phyloP scores from a whole-genome alignment of 805 yeast genomes.

The Saccharomycopsis sp. region DNA sequence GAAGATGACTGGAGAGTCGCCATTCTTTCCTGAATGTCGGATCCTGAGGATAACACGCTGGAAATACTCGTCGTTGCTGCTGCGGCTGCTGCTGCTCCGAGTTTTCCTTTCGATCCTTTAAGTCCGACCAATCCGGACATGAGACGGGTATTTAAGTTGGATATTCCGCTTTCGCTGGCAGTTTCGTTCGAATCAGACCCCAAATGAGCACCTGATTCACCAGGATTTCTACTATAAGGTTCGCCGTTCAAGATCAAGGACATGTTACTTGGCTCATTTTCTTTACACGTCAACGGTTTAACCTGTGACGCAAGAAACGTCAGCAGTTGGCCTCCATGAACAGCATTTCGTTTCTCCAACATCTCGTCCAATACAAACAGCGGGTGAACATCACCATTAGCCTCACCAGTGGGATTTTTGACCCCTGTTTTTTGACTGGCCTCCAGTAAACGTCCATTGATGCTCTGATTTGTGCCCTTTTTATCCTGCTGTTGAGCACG shows the following conservation, averaged over 20 bases:
- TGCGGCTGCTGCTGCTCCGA: neutral
- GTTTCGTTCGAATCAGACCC: neutral
- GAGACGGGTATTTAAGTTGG: neutral
- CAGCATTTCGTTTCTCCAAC: conserved; percentile 16
- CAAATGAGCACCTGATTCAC: neutral
- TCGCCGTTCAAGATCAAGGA: conserved; percentile 14
- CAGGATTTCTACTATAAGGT: neutral
- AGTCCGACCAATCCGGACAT: neutral
- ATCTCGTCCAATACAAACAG: conserved; percentile 17
- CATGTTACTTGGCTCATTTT: conserved; percentile 18
- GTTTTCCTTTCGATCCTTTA: neutral
- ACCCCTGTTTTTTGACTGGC: neutral
- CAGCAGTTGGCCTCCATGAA: conserved; percentile 16
- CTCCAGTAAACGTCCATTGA: neutral
- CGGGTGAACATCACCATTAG: conserved; percentile 11
- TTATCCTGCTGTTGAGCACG: neutral
- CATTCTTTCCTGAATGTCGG: conserved; percentile 1
- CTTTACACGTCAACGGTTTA: conserved; percentile 17
- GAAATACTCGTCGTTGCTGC: neutral
- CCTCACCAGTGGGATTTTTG: neutral
- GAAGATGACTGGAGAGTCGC: neutral
- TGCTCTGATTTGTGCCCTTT: neutral
- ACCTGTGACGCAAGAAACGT: conserved; percentile 1
- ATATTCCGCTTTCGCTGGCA: neutral
- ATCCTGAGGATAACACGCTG: neutral